Base-by-base conservation (phyloP, 2,329 filamentous ascomycete genomes). In the Lachnellula suecica region DNA sequence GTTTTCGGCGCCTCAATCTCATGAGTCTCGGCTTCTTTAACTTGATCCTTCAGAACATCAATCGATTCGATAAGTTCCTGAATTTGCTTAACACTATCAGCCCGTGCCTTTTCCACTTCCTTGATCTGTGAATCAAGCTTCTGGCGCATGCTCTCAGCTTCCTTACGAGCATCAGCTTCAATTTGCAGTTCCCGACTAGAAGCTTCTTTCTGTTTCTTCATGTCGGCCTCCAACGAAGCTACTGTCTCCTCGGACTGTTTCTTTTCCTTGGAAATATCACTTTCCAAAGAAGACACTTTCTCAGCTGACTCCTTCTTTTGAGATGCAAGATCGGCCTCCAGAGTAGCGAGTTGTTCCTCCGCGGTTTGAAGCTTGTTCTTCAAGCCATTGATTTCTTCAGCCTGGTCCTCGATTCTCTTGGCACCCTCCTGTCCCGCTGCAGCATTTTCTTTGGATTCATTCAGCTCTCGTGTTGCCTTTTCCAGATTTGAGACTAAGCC, bases 391-490 rank as follows among this genome's bases (percentile, higher is more conserved):
- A 65, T 62, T 44, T 67, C 62, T 17, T 57, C 54, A n/a, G 50
- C 52, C 46, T 68, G 64, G 7, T 53, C 23, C 19, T 62, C 52
- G 8, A 65, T 51, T 37, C 61, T 59, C 43, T 59, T 54, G 46
- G 61, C 44, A 20, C 49, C 49, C 11, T 44, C 51, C 50, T 60
- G 37, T 19, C 56, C 52, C 51, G 64, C 53, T 43, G 51, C 37
- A 48, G 50, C 44, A 42, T 86, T 87, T 61, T 94, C 88, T 59
- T 89, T 85, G 7, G 85, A 84, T n/a, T 83, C 81, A 2, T 82
- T 80, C 4, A 96, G 75, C 58, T 95, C 89, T 20, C 52, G 47
- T 8, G 60, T 68, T 17, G 59, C 59, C 31, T 62, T 68, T 47
- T 68, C 64, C 13, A 79, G 63, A 13, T 68, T 68, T 34, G 76